Evolutionary conservation across 2,329 filamentous ascomycete genomes (phyloP).

Genomic region (Aspergillus sp.): DNA sequence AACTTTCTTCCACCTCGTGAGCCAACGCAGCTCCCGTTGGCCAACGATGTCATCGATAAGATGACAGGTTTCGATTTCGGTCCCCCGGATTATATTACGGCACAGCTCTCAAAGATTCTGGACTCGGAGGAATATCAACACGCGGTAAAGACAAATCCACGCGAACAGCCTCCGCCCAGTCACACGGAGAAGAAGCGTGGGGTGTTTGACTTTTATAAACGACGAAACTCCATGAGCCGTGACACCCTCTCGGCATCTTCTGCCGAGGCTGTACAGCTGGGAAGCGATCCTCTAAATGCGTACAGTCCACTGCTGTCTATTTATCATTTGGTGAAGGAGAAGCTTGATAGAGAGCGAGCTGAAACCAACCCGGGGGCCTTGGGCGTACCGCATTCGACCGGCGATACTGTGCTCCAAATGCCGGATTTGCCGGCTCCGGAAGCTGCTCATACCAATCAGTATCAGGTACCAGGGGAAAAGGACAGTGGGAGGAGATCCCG

Average conservation of each 20-base stretch:
- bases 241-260: constrained; percentile 81
- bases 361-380: constrained; percentile 52
- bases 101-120: constrained; percentile 74
- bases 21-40: constrained; percentile 74
- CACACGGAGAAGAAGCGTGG: constrained; percentile 70
- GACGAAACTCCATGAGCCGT: constrained; percentile 79
- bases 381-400: constrained; percentile 47
- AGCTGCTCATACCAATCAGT: constrained; percentile 82
- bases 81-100: constrained; percentile 68
- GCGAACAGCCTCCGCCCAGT: constrained; percentile 53
- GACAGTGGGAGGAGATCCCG: constrained; percentile 74
- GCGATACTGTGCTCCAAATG: constrained; percentile 51
- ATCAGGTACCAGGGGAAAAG: constrained; percentile 83
- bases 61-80: constrained; percentile 99
- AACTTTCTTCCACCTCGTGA: constrained; percentile 80
- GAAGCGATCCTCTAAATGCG: constrained; percentile 81
- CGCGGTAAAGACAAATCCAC: constrained; percentile 61
- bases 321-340: constrained; percentile 93
- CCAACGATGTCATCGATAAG: constrained; percentile 71
- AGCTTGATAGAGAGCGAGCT: constrained; percentile 66
- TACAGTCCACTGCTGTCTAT: constrained; percentile 87
- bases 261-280: constrained; percentile 70
- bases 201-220: constrained; percentile 96
- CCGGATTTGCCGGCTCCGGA: constrained; percentile 73
- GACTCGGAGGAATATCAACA: constrained; percentile 91